These are phyloP conservation scores for Lolium perenne DNA, from an alignment of 176 grass and related monocot species.

Conservation along the genomic window DNA sequence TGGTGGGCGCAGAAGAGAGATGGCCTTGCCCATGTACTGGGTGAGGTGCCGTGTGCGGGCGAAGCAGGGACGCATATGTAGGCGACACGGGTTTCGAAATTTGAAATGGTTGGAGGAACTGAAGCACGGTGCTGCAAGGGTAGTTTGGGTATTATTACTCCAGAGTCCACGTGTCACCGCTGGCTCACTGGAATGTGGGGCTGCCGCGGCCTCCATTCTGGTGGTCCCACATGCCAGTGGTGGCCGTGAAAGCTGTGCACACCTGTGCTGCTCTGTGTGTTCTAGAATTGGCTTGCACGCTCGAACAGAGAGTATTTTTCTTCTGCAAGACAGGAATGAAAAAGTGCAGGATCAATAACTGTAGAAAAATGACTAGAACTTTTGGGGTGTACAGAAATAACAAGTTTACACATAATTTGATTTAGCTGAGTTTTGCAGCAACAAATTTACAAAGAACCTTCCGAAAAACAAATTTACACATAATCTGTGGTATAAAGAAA, in stretches of 20 bases:
- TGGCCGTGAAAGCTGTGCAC: background rate
- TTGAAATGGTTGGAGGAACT: conserved; percentile 50
- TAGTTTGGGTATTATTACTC: background rate
- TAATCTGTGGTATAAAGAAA: background rate
- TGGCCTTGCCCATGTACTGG: conserved; percentile 58
- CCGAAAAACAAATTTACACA: background rate
- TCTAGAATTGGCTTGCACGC: background rate
- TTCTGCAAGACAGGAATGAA: conserved; percentile 28
- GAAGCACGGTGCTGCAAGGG: background rate
- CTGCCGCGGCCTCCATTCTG: background rate
- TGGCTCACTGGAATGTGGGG: conserved; percentile 39
- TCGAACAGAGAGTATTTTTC: background rate
- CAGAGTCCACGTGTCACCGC: background rate
- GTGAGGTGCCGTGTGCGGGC: conserved; percentile 32
- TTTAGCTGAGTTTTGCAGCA: conserved; percentile 5
- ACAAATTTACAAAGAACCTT: background rate
- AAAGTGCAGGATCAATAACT: background rate
- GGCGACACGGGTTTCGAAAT: conserved; percentile 51
- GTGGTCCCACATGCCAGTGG: background rate
- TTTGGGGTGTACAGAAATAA: background rate
- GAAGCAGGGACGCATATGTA: conserved; percentile 40
- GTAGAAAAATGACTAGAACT: background rate
- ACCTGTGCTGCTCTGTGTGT: background rate
- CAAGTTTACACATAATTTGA: too few species aligned
- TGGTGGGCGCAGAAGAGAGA: conserved; percentile 55